Evolutionary conservation across 768 basidiomycete species (phyloP).

Genomic region (Mycena haematopus): DNA sequence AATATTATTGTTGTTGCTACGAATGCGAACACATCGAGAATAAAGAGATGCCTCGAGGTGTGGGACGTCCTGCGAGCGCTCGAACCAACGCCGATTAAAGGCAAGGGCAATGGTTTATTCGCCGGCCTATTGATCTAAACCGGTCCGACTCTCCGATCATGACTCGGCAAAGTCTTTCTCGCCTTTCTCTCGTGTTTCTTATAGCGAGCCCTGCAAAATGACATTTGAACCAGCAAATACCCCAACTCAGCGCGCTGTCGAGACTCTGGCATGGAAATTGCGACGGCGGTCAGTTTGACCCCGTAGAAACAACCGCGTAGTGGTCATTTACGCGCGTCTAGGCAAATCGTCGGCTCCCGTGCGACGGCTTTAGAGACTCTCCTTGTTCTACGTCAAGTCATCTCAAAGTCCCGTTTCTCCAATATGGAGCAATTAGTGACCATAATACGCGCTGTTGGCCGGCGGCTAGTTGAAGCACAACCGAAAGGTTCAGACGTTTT

Average conservation of each 20-base stretch:
- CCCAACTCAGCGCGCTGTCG: constrained; percentile 64
- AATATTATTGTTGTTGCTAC: constrained; percentile 87
- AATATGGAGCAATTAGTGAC: constrained; percentile 86
- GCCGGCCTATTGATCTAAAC: too few relatives aligned
- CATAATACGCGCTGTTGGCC: constrained; percentile 81
- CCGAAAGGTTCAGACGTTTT: constrained; percentile 76
- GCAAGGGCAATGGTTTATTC: too few relatives aligned
- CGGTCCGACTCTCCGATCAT: not conserved
- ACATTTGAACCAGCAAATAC: constrained; percentile 44
- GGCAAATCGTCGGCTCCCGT: constrained; percentile 91
- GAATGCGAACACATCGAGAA: constrained; percentile 79
- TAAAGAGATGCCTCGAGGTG: constrained; percentile 58
- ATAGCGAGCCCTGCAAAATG: constrained; percentile 38
- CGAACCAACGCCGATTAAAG: too few relatives aligned
- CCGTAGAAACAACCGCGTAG: constrained; percentile 16
- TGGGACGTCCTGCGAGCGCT: constrained; percentile 44
- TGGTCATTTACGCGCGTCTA: constrained; percentile 41
- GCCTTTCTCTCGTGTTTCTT: not conserved
- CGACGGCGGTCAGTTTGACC: constrained; percentile 66
- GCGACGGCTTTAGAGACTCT: constrained; percentile 90
- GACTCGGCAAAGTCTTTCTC: not conserved
- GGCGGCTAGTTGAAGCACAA: constrained; percentile 85
- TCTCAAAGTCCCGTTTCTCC: constrained; percentile 84
- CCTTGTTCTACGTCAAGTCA: constrained; percentile 86
- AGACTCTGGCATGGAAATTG: constrained; percentile 71